Conservation (phyloP, 2,329 filamentous ascomycete species). For the Thielaviopsis ethacetica region DNA sequence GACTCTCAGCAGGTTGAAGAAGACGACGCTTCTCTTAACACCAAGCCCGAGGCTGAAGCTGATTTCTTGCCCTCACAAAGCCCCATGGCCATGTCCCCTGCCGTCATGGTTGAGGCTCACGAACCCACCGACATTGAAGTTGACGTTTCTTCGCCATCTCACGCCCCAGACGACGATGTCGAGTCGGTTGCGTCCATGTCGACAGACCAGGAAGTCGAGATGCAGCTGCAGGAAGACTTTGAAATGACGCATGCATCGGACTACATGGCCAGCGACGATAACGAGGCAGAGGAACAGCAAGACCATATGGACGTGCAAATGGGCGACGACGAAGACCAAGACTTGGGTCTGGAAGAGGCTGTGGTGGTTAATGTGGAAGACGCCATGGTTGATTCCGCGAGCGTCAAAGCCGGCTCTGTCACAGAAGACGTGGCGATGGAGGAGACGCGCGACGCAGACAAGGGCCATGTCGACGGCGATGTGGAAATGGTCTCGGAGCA, state of each 20-base stretch:
- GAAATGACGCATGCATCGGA: conserved; percentile 6
- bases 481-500: conserved; percentile 6
- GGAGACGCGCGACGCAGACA: background rate
- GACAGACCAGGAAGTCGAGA: conserved; percentile 10
- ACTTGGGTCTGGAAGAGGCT: background rate
- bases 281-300: conserved; percentile 2
- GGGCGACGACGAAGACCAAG: background rate
- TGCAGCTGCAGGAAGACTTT: conserved; percentile 11
- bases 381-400: background rate
- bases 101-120: background rate
- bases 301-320: conserved; percentile 2
- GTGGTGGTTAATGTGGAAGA: background rate
- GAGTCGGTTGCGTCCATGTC: conserved; percentile 5
- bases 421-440: background rate
- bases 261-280: background rate
- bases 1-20: background rate
- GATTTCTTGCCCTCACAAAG: background rate
- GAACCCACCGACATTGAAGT: conserved; percentile 1
- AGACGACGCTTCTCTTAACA: background rate
- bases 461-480: conserved; percentile 1
- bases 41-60: background rate
- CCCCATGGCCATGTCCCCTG: conserved; percentile 1
- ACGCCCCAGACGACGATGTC: conserved; percentile 3
- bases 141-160: background rate
- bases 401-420: background rate